Evolutionary conservation across 306 rosid genomes (phyloP), one percentile per base, ranked within the genome.

Genomic region (Adenanthera pavonina): DNA sequence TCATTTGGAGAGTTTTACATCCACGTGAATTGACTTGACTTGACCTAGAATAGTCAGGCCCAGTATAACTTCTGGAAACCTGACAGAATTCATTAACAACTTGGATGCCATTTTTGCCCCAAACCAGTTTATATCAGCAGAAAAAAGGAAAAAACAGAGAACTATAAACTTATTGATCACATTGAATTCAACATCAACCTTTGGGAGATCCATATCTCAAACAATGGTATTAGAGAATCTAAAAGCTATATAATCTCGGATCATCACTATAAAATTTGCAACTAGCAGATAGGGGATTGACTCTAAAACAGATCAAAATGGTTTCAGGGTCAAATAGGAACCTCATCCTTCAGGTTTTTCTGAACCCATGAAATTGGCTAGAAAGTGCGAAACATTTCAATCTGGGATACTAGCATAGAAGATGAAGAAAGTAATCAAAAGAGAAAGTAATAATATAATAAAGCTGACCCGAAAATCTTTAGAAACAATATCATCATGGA

Each of bases 401-500:
- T 16, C 16, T 10, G 57, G 19, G 61, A 76, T 71, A 19, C 65
- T 41, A 76, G 25, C 77, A 47, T 25, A 67, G 77, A n/a, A 66
- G 69, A 83, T 9, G 49, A 61, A 72, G 66, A 80, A 83, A 83
- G 53, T 76, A 43, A 61, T 56, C 51, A 76, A 76, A 76, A 35
- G 71, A 78, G 66, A 46, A 44, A 9, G 10, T 9, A 13, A 62
- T 5, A 62, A 35, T 13, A 34, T 13, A 62, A 25, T 34, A 35
- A 35, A 64, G 34, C 64, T 89, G 76, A 91, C 98, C 97, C 83
- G 92, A 78, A 90, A 94, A 64, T 52, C 75, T 83, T 94, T 94
- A 65, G 92, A 90, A 86, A 89, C 69, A 33, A 94, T 87, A 76
- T 92, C 91, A 78, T 94, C 90, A 75, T 89, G 97, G 54, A 79